A percentile compares a stretch with the other conserved stretches of the same genome.
Conservation (phyloP, 305 asterid species). For the Ilex paraguariensis region DNA sequence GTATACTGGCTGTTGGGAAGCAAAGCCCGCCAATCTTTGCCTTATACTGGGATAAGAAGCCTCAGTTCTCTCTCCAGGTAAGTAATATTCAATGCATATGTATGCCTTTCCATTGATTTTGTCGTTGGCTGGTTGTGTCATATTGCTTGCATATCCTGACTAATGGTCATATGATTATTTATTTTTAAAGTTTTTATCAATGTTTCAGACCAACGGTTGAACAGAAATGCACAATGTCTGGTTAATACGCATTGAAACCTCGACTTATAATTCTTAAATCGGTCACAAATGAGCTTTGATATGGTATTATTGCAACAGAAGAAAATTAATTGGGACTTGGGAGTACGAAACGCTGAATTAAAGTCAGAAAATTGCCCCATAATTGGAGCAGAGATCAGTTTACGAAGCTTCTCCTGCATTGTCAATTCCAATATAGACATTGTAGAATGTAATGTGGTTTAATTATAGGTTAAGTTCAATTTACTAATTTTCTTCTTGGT, state of each 20-base stretch:
- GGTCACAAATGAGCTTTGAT: not conserved
- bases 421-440: too few species aligned
- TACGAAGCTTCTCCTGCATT: too few species aligned
- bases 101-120: not conserved
- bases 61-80: constrained; percentile 93
- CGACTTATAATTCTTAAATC: not conserved
- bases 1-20: constrained; percentile 81
- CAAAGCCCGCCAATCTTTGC: constrained; percentile 80
- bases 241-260: not conserved
- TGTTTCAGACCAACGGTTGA: not conserved
- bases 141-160: not conserved
- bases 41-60: constrained; percentile 85
- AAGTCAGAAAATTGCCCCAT: too few species aligned
- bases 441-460: too few species aligned
- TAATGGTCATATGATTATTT: not conserved
- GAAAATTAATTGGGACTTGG: not conserved
- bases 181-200: not conserved
- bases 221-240: not conserved
- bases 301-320: not conserved
- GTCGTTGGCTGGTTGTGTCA: not conserved
- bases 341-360: too few species aligned
- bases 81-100: constrained; percentile 16
- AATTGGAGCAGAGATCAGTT: too few species aligned
- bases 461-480: too few species aligned
- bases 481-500: too few species aligned